Percentiles rank a stretch among this genome's conserved stretches.
Evolutionary conservation across 139 green algal species (phyloP).

Genomic region (Eudorina sp.): DNA sequence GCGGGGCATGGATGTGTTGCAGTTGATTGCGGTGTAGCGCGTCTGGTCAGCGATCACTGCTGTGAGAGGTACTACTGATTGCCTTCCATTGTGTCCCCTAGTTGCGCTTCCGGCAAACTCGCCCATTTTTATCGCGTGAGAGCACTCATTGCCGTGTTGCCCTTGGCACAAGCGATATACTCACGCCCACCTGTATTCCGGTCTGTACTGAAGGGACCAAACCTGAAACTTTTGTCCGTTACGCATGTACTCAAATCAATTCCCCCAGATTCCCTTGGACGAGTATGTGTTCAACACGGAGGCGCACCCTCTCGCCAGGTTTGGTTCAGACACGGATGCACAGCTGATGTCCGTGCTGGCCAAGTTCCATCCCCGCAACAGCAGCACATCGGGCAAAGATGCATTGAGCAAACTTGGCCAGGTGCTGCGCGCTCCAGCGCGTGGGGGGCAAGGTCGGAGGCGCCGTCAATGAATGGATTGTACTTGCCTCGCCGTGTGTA

Average conservation of each 20-base stretch:
- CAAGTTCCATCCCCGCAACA: background rate
- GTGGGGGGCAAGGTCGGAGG: no score
- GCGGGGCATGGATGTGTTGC: no score
- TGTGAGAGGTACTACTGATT: background rate
- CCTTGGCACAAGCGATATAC: background rate
- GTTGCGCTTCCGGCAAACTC: background rate
- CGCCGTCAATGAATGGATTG: no score
- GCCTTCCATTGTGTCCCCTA: background rate
- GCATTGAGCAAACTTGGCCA: background rate
- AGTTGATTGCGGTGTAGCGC: no score
- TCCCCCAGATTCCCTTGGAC: constrained; percentile 78
- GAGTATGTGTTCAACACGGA: constrained; percentile 93
- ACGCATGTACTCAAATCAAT: no score
- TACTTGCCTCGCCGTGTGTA: no score
- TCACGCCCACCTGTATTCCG: background rate
- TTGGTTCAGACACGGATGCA: constrained; percentile 59
- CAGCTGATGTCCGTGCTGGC: background rate
- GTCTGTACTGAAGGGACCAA: background rate
- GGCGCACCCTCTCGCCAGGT: constrained; percentile 84
- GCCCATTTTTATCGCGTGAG: background rate
- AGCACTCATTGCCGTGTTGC: background rate
- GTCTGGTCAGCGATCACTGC: no score
- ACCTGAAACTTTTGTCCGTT: no score
- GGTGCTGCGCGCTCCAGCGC: background rate
- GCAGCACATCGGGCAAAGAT: background rate